Evolutionary conservation across 192 early-diverging fungal species (phyloP).

Genomic region (Thoreauomyces humboldtii): DNA sequence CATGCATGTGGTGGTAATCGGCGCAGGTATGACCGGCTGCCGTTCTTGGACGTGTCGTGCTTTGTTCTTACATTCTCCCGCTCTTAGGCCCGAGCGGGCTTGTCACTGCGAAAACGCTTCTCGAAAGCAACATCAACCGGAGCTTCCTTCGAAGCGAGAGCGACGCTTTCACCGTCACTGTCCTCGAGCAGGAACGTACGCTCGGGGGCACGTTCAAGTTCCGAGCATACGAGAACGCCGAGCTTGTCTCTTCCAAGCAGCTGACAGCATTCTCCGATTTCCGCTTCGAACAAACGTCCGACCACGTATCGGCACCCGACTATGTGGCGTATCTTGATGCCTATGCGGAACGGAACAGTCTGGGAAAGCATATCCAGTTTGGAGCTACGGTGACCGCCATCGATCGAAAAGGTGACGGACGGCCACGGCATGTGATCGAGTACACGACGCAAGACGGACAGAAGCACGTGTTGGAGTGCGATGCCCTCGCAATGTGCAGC

Average conservation of each 20-base stretch:
- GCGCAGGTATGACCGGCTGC: no score
- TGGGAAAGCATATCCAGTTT: not conserved
- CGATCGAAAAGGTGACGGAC: not conserved
- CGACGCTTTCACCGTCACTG: not conserved
- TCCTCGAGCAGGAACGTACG: constrained; percentile 1
- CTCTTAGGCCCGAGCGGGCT: constrained; percentile 17
- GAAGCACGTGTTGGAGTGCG: not conserved
- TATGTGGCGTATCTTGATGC: not conserved
- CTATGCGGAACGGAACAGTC: not conserved
- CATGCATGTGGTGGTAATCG: constrained; percentile 4
- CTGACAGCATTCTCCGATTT: constrained; percentile 13
- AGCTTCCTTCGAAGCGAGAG: not conserved
- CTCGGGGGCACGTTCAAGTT: constrained; percentile 15
- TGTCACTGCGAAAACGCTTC: constrained; percentile 13
- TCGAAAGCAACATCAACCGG: not conserved
- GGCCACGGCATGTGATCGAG: not conserved
- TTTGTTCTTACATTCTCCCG: no score
- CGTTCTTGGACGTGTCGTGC: no score
- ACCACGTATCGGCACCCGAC: not conserved
- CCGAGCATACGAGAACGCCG: constrained; percentile 12
- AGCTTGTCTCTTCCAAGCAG: constrained; percentile 19
- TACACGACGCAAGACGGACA: not conserved
- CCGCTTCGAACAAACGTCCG: not conserved
- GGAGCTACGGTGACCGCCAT: not conserved
- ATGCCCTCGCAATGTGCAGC: constrained; percentile 6